These are phyloP conservation scores for Paradendryphiella salina DNA, from an alignment of 2,329 filamentous ascomycete species.

Conservation along the genomic window DNA sequence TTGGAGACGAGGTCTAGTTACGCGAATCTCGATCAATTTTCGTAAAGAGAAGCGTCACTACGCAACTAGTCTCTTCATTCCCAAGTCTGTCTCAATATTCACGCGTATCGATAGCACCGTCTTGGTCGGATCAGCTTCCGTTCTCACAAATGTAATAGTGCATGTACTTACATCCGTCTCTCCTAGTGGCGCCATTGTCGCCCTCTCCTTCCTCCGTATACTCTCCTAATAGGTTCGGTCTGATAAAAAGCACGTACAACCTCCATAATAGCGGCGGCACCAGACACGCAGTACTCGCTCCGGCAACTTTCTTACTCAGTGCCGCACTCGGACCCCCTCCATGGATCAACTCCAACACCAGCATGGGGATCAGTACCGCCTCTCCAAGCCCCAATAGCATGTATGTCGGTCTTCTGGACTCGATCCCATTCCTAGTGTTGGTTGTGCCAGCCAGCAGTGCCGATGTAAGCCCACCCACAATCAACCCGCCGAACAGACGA, in stretches of 20 bases:
- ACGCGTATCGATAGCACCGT: slow-evolving; percentile 7
- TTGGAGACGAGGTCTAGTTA: background rate
- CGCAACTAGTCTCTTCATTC: background rate
- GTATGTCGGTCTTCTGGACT: slow-evolving; percentile 29
- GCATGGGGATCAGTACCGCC: slow-evolving; percentile 25
- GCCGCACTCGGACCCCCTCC: slow-evolving; percentile 22
- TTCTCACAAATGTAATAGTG: background rate
- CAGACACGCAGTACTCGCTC: slow-evolving; percentile 21
- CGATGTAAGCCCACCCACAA: slow-evolving; percentile 31
- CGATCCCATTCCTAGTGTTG: slow-evolving; percentile 33
- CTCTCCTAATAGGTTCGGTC: slow-evolving; percentile 27
- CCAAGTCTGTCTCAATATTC: background rate
- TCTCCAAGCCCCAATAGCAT: slow-evolving; percentile 30
- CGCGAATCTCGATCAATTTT: background rate
- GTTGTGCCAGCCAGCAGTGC: slow-evolving; percentile 27
- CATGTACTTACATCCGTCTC: slow-evolving; percentile 9
- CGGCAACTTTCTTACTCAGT: slow-evolving; percentile 24
- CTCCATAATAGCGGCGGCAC: slow-evolving; percentile 32
- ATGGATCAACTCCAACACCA: slow-evolving; percentile 25
- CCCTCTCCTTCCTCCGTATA: slow-evolving; percentile 19
- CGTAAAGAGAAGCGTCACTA: background rate
- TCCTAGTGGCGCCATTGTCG: background rate
- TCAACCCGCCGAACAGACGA: slow-evolving; percentile 27
- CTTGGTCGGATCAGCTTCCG: slow-evolving; percentile 2
- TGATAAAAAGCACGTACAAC: slow-evolving; percentile 27